Conservation (phyloP, 176 grass and related monocot species). For the Neostapfia colusana region DNA sequence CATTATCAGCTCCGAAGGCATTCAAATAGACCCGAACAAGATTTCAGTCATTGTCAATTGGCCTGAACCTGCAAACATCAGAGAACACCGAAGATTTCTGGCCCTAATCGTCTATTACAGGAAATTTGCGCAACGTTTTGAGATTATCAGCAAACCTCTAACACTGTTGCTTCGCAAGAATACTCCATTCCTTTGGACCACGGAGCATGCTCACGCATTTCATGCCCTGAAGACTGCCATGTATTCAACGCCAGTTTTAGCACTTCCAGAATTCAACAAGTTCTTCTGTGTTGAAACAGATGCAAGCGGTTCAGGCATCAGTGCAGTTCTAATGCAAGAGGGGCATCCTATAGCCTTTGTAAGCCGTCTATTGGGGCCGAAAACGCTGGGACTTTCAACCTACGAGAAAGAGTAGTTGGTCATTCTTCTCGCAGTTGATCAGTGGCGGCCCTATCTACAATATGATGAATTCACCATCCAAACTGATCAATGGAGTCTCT, state of each 20-base stretch:
- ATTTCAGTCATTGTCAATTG: no score
- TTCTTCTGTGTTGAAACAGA: neutral
- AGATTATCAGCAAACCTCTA: no score
- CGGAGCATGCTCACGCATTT: no score
- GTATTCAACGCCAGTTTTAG: neutral
- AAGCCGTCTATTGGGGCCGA: neutral
- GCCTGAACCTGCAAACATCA: no score
- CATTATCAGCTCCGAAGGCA: no score
- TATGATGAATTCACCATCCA: neutral
- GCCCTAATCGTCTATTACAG: no score
- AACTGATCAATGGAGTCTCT: neutral
- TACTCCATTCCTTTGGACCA: no score
- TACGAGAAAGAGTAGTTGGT: neutral
- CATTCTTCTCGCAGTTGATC: fast-evolving
- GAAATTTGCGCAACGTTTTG: no score
- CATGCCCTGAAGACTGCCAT: no score
- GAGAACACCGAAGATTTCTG: no score
- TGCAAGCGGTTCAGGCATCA: neutral
- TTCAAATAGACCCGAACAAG: no score
- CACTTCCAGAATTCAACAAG: neutral
- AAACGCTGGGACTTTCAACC: neutral
- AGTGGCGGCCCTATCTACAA: neutral
- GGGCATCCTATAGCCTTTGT: neutral
- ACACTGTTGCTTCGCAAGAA: no score
- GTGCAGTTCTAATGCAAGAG: neutral